These are phyloP conservation scores for Pistacia vera DNA, from an alignment of 345 rosid species.

Conservation along the genomic window DNA sequence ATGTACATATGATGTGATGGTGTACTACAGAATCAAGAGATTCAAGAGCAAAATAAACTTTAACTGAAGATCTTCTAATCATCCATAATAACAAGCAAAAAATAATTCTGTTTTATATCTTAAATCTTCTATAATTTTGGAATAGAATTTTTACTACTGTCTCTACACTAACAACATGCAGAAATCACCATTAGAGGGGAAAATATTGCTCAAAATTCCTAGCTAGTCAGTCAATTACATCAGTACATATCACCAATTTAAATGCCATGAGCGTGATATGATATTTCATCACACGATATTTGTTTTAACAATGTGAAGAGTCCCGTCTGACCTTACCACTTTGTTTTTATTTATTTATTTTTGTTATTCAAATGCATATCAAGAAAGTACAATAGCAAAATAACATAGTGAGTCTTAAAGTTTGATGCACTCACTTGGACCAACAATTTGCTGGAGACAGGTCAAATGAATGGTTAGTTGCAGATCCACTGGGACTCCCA, in stretches of 20 bases:
- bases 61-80: neutral
- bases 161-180: neutral
- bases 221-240: neutral
- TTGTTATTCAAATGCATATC: neutral
- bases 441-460: constrained; percentile 57
- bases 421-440: constrained; percentile 72
- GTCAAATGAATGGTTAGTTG: constrained; percentile 56
- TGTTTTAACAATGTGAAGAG: constrained; percentile 6
- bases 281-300: constrained; percentile 8
- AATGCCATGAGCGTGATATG: constrained; percentile 1
- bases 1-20: neutral
- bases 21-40: neutral
- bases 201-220: neutral
- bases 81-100: neutral
- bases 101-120: neutral
- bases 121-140: neutral
- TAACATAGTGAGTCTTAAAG: constrained; percentile 18
- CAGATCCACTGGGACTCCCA: constrained; percentile 58
- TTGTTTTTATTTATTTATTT: too few species aligned
- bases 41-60: neutral
- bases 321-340: neutral
- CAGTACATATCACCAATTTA: neutral
- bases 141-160: neutral
- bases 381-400: neutral
- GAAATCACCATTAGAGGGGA: neutral